Conservation (phyloP, 306 rosid species). For the Potentilla sterilis region DNA sequence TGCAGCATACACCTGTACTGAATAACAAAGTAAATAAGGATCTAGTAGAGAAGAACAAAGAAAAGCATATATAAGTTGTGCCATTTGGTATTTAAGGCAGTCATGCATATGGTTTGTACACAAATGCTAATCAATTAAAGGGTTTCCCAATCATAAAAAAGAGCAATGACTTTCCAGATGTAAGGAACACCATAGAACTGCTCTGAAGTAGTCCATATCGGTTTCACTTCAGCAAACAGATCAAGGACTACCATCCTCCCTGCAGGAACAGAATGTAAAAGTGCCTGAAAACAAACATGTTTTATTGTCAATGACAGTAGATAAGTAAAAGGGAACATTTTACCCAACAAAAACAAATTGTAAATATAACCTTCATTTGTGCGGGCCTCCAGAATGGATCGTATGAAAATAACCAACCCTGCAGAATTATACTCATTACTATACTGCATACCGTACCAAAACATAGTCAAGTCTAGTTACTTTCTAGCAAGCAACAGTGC, state of each 20-base stretch:
- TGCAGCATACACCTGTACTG: constrained; percentile 91
- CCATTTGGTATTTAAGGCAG: background rate
- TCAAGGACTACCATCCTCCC: constrained; percentile 91
- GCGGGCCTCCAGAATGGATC: constrained; percentile 96
- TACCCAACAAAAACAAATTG: constrained; percentile 4
- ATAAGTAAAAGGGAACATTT: background rate
- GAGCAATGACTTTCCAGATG: constrained; percentile 69
- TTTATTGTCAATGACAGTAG: constrained; percentile 21
- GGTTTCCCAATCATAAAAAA: background rate
- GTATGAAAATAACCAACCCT: constrained; percentile 92
- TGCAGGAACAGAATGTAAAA: constrained; percentile 73
- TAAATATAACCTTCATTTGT: constrained; percentile 74
- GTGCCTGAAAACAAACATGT: constrained; percentile 59
- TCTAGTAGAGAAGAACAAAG: too few relatives aligned
- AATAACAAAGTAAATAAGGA: constrained; percentile 17
- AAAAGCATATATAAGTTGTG: background rate
- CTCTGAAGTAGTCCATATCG: constrained; percentile 72
- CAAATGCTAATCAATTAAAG: background rate
- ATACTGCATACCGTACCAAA: constrained; percentile 16
- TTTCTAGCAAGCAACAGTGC: background rate
- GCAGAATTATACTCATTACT: constrained; percentile 13
- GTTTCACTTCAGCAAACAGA: constrained; percentile 89
- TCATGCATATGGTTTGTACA: background rate
- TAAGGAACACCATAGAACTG: constrained; percentile 90
- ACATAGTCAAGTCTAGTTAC: background rate